These are phyloP conservation scores for Silene coronaria DNA, from an alignment of 179 eudicot species.

Conservation along the genomic window DNA sequence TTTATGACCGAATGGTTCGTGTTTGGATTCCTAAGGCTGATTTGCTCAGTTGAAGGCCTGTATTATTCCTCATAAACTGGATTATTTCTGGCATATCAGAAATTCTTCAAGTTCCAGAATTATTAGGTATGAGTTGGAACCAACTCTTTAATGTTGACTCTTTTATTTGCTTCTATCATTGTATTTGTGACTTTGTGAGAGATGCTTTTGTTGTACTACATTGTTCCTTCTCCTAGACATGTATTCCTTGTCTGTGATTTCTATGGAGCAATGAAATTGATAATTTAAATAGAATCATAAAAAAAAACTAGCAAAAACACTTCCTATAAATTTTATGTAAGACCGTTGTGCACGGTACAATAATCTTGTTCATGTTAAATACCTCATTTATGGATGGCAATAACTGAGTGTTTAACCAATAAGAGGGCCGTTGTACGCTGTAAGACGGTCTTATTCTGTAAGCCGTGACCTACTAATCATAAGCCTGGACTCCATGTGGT, in stretches of 20 bases:
- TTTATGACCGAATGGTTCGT: constrained; percentile 77
- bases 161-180: constrained; percentile 3
- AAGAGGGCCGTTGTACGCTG: background rate
- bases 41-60: constrained; percentile 15
- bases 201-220: background rate
- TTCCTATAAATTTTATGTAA: too few relatives aligned
- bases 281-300: background rate
- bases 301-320: too few relatives aligned
- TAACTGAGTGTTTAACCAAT: too few relatives aligned
- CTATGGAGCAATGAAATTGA: background rate
- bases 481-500: background rate
- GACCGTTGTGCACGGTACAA: too few relatives aligned
- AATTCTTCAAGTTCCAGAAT: background rate
- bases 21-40: constrained; percentile 62
- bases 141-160: constrained; percentile 1
- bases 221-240: background rate
- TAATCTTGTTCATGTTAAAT: too few relatives aligned
- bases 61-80: background rate
- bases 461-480: background rate
- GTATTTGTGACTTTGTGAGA: background rate
- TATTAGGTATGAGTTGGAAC: constrained; percentile 20
- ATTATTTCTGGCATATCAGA: constrained; percentile 4
- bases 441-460: background rate
- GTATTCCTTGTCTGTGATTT: constrained; percentile 4
- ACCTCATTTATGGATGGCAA: too few relatives aligned